Conservation (phyloP, 2,329 filamentous ascomycete genomes). For the Fusarium oligoseptatum region DNA sequence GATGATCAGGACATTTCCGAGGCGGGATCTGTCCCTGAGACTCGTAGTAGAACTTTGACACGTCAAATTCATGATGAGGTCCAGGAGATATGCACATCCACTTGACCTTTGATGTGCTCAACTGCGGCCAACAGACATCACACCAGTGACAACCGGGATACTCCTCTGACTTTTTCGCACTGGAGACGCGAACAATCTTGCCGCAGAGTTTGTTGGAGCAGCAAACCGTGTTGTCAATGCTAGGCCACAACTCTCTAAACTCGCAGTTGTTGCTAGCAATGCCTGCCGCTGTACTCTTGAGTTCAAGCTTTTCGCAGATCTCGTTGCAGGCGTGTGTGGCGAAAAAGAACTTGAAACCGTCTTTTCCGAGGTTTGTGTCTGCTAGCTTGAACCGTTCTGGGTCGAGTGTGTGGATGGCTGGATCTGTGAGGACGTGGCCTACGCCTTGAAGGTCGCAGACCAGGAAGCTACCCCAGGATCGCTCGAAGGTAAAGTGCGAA, state of each 20-base stretch:
- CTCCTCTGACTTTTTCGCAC: constrained; percentile 36
- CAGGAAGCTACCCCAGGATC: constrained; percentile 53
- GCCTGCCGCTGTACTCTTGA: constrained; percentile 45
- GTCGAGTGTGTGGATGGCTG: constrained; percentile 54
- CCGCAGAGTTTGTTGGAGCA: constrained; percentile 58
- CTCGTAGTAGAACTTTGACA: constrained; percentile 53
- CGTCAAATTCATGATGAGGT: constrained; percentile 48
- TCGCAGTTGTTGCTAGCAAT: constrained; percentile 33
- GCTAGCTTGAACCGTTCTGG: constrained; percentile 49
- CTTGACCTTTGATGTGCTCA: constrained; percentile 39
- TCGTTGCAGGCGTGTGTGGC: constrained; percentile 51
- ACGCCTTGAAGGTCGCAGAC: constrained; percentile 56
- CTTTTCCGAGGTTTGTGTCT: constrained; percentile 50
- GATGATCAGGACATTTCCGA: constrained; percentile 38
- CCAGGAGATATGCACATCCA: constrained; percentile 42
- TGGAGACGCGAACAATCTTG: constrained; percentile 47
- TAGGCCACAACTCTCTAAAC: constrained; percentile 52
- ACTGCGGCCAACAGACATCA: constrained; percentile 50
- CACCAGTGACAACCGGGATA: constrained; percentile 50
- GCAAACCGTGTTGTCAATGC: constrained; percentile 47
- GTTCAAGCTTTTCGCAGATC: constrained; percentile 48
- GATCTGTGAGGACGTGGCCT: constrained; percentile 53
- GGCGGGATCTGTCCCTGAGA: constrained; percentile 48
- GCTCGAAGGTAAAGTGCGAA: constrained; percentile 58
- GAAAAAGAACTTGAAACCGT: constrained; percentile 57